These are phyloP conservation scores for Aspergillus ustus DNA, from an alignment of 2,329 filamentous ascomycete genomes.

Conservation along the genomic window DNA sequence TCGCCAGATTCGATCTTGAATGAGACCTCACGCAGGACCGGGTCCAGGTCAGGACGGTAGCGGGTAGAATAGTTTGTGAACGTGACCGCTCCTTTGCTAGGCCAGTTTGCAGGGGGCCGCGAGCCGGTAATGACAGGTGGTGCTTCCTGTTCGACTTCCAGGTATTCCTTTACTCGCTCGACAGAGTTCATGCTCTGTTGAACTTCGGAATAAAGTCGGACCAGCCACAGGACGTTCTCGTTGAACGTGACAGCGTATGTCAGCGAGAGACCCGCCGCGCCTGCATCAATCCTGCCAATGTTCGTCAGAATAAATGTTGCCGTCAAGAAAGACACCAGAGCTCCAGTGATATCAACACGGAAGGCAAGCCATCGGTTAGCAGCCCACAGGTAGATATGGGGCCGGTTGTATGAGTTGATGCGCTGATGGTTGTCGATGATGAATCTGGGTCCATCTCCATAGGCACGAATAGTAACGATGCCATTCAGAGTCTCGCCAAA, in stretches of 20 bases:
- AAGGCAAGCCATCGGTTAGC: conserved; percentile 96
- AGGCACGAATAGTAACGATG: conserved; percentile 95
- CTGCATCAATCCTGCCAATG: conserved; percentile 82
- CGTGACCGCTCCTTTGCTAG: conserved; percentile 80
- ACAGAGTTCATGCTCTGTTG: conserved; percentile 99
- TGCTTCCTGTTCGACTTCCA: conserved; percentile 95
- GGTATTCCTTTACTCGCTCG: conserved; percentile 95
- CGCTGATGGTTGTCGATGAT: conserved; percentile 86
- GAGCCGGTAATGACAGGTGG: conserved; percentile 75
- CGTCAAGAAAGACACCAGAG: conserved; percentile 90
- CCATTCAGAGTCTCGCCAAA: conserved; percentile 95
- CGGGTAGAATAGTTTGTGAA: conserved; percentile 89
- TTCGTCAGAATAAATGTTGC: conserved; percentile 88
- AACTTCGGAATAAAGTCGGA: conserved; percentile 89
- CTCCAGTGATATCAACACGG: conserved; percentile 86
- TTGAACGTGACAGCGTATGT: conserved; percentile 97
- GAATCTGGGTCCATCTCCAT: conserved; percentile 91
- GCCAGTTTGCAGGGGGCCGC: conserved; percentile 81
- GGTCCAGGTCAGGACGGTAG: conserved; percentile 85
- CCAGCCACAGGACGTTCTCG: conserved; percentile 95
- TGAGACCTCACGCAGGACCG: conserved; percentile 79
- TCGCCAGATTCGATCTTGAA: conserved; percentile 86
- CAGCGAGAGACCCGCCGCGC: conserved; percentile 88
- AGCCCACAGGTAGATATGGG: conserved; percentile 96
- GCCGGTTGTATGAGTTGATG: conserved; percentile 88